Base-by-base conservation (phyloP, 169 alveolate species). In the Neospora caninum region DNA sequence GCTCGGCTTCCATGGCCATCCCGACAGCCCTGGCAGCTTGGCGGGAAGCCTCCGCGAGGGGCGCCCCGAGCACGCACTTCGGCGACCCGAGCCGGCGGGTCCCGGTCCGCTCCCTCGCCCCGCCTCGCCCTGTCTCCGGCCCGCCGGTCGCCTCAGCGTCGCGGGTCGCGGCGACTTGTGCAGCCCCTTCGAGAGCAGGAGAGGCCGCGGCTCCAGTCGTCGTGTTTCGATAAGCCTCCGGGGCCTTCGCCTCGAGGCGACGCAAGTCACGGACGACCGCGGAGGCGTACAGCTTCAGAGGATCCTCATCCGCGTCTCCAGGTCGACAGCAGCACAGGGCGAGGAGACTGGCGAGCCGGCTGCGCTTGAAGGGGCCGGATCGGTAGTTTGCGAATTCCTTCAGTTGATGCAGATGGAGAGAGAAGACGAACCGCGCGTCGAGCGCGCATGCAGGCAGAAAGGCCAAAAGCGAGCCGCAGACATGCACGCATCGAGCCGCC, bases 281-380 rank as follows among this genome's bases (percentile, higher is more conserved):
- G 2, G 86, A 20, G 43, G 86, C 86, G 45, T 29, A 78, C 18
- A 78, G 49, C 18, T 38, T 78, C 43, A 38, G 39, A 6, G 86
- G 86, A 22, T 78, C 86, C 20, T n/a, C 86, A 25, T 1, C 9
- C 31, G 45, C 86, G n/a, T 78, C 86, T 4, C 29, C 39, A 20
- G 43, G 43, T 2, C 86, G 86, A 78, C 86, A 36, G 45, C 86
- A 78, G 49, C 86, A 78, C n/a, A n/a, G 86, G 29, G 86, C 86
- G 86, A 78, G 86, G n/a, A 78, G 86, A 13, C 22, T 38, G 86
- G 86, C 86, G 39, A 78, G 86, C 20, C 86, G 86, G 49, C 45
- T n/a, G 27, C 29, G 49, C n/a, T 78, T 78, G 86, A 78, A 78
- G 22, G 86, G 86, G 39, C 22, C 1, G 10, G 86, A 10, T 10